A percentile compares a stretch with the other conserved stretches of the same genome.
Conservation (phyloP, 306 rosid species). For the Quercus gilva region DNA sequence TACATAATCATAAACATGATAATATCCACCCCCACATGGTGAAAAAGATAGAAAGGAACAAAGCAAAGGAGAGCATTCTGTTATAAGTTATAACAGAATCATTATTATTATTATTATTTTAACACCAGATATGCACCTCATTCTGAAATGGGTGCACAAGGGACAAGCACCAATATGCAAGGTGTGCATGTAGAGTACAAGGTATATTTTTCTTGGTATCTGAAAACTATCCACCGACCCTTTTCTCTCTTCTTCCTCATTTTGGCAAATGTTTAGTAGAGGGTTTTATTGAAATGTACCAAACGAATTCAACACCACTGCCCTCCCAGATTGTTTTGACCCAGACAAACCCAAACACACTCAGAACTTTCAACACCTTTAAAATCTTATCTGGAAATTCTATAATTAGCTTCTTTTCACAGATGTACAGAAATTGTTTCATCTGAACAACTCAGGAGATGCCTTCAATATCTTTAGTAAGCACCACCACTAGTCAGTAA, state of each 20-base stretch:
- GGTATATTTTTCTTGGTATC: neutral
- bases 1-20: slow-evolving; percentile 1
- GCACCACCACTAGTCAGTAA: neutral
- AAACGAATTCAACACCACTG: neutral
- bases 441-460: neutral
- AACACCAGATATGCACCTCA: neutral
- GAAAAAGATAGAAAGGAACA: neutral
- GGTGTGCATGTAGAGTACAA: neutral
- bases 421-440: neutral
- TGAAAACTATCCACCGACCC: neutral
- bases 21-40: neutral
- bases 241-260: neutral
- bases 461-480: neutral
- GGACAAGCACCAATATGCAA: neutral
- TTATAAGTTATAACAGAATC: neutral
- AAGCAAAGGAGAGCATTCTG: neutral
- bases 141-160: neutral
- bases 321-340: neutral
- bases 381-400: neutral
- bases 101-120: neutral
- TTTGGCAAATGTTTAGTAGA: neutral
- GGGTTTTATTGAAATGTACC: neutral
- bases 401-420: neutral
- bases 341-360: neutral
- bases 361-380: neutral